Percentiles rank a stretch among this genome's conserved stretches.
phyloP scores from a whole-genome alignment of 1,139 yeast genomes.

The Saccharomyces hybrid region DNA sequence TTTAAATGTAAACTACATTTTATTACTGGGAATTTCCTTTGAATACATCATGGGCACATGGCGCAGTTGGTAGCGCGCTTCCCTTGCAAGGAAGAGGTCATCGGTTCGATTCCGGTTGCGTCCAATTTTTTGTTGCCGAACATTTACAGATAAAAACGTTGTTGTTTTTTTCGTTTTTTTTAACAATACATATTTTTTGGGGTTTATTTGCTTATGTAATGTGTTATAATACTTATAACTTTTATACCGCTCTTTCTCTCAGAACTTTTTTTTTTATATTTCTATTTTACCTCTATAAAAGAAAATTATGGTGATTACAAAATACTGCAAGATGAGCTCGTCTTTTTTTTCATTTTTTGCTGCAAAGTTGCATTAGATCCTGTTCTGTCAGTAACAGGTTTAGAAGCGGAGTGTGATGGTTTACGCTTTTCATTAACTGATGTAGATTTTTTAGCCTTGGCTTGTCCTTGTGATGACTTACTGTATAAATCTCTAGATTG shows the following conservation, averaged over 20 bases:
- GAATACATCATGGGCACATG: conserved; percentile 54
- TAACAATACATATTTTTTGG: too few species aligned
- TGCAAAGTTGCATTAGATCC: not conserved
- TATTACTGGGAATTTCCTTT: not conserved
- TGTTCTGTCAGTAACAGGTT: not conserved
- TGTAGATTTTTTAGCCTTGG: not conserved
- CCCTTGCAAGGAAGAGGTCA: conserved; percentile 1
- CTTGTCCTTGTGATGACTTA: not conserved
- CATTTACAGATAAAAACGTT: too few species aligned
- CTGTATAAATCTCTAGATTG: not conserved
- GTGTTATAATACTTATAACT: too few species aligned
- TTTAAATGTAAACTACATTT: too few species aligned
- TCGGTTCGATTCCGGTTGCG: conserved; percentile 10
- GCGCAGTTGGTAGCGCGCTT: conserved; percentile 81
- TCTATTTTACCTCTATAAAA: not conserved
- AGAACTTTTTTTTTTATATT: not conserved
- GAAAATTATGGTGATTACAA: not conserved
- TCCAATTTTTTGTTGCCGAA: conserved; percentile 3
- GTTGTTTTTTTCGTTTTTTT: too few species aligned
- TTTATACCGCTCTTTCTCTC: not conserved
- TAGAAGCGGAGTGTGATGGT: not conserved
- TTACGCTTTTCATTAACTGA: not conserved
- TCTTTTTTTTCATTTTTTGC: not conserved
- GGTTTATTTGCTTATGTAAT: not conserved
- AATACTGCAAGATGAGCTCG: not conserved